Evolutionary conservation across 441 rosid species (phyloP).

Genomic region (Breynia disticha): DNA sequence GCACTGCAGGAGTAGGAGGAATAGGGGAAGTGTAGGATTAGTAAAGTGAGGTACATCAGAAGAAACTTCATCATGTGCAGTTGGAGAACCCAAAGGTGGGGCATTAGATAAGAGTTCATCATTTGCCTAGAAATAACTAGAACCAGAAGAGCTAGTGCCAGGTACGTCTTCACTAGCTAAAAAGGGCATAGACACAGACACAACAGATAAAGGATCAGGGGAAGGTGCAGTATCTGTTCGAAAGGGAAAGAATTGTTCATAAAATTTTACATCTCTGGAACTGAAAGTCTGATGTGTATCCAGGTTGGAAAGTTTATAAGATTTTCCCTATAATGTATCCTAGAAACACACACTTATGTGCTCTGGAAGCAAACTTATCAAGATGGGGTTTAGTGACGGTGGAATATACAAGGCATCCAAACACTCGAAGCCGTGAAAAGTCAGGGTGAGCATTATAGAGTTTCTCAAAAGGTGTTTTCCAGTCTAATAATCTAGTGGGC

Average conservation of each 20-base stretch:
- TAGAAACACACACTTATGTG: background rate
- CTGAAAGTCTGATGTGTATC: background rate
- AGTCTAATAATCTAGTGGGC: background rate
- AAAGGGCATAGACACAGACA: no score
- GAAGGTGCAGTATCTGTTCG: background rate
- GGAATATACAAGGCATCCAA: background rate
- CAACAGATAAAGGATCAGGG: background rate
- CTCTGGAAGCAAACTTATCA: background rate
- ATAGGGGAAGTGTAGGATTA: no score
- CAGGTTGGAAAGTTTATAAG: background rate
- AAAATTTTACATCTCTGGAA: background rate
- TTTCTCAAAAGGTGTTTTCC: background rate
- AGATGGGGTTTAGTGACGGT: no score
- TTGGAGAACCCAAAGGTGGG: no score
- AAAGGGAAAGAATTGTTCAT: background rate
- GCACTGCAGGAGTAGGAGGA: no score
- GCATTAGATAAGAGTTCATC: no score
- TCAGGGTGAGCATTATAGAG: background rate
- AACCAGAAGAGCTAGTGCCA: no score
- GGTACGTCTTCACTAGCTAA: no score
- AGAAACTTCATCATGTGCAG: no score
- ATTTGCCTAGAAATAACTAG: no score
- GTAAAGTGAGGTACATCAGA: no score
- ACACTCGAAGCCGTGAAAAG: background rate
- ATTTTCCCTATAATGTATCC: background rate